A percentile compares a stretch with the other conserved stretches of the same genome.
phyloP scores from a whole-genome alignment of 148 eudicot species.

The Chenopodium berlandieri region DNA sequence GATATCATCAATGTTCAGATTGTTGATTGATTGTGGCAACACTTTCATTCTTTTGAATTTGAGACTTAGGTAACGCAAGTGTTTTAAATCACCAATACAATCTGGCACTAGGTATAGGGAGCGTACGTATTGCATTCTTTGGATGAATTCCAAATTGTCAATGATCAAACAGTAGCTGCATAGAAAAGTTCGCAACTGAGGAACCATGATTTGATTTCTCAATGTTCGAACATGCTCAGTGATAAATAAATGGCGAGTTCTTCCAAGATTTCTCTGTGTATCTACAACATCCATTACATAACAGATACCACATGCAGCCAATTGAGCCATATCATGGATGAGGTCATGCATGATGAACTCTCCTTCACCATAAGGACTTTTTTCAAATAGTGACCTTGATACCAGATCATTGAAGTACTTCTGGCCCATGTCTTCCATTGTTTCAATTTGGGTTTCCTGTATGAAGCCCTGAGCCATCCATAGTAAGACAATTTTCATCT shows the following conservation, averaged over 20 bases:
- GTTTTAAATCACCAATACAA: conserved; percentile 8
- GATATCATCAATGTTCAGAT: background rate
- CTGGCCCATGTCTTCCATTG: conserved; percentile 8
- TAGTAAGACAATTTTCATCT: background rate
- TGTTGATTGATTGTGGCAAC: conserved; percentile 2
- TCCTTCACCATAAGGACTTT: background rate
- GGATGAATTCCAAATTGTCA: background rate
- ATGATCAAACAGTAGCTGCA: background rate
- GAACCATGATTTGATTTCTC: background rate
- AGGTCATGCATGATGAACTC: conserved; percentile 9
- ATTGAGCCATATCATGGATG: conserved; percentile 10
- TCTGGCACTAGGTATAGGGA: background rate
- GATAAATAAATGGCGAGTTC: background rate
- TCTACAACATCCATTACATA: background rate
- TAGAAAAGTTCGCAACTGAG: background rate
- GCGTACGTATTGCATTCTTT: background rate
- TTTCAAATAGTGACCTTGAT: conserved; percentile 3
- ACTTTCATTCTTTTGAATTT: background rate
- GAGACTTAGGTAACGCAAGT: conserved; percentile 6
- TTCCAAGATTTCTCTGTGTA: background rate
- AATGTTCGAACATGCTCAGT: background rate
- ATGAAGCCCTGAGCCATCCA: conserved; percentile 14
- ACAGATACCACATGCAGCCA: background rate
- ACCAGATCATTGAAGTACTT: background rate
- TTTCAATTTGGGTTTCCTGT: background rate